phyloP scores from a whole-genome alignment of 345 rosid genomes.

The Pistacia atlantica region DNA sequence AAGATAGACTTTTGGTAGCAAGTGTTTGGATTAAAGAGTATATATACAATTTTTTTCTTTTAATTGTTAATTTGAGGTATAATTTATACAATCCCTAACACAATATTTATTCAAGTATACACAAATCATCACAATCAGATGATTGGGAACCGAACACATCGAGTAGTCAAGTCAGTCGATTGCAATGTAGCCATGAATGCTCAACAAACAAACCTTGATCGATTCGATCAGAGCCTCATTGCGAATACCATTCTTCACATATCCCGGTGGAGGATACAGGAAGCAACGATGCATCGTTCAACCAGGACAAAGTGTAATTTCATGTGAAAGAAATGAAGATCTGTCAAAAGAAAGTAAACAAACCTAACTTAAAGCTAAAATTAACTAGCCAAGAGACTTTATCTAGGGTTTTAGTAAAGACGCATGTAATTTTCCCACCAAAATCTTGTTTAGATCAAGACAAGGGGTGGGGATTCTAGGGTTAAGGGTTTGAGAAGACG shows the following conservation, averaged over 20 bases:
- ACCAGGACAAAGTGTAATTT: background rate
- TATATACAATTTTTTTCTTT: no score
- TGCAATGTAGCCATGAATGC: conserved; percentile 4
- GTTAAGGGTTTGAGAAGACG: background rate
- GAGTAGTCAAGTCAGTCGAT: background rate
- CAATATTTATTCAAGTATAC: background rate
- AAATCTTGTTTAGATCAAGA: background rate
- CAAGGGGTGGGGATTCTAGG: background rate
- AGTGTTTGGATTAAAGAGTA: no score
- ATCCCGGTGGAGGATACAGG: conserved; percentile 40
- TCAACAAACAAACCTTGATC: conserved; percentile 43
- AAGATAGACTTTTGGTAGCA: no score
- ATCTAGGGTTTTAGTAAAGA: background rate
- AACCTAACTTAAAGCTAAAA: conserved; percentile 4
- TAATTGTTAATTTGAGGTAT: no score
- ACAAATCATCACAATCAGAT: background rate
- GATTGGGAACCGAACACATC: background rate
- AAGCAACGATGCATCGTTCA: conserved; percentile 39
- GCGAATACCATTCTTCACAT: conserved; percentile 35
- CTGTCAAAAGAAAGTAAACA: background rate
- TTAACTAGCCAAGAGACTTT: background rate
- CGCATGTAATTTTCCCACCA: conserved; percentile 10
- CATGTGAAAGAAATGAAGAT: background rate
- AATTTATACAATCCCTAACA: no score
- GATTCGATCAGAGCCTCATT: conserved; percentile 43